Evolutionary conservation across 306 rosid genomes (phyloP), one percentile per base, ranked within the genome.

Genomic region (Coriaria nepalensis): DNA sequence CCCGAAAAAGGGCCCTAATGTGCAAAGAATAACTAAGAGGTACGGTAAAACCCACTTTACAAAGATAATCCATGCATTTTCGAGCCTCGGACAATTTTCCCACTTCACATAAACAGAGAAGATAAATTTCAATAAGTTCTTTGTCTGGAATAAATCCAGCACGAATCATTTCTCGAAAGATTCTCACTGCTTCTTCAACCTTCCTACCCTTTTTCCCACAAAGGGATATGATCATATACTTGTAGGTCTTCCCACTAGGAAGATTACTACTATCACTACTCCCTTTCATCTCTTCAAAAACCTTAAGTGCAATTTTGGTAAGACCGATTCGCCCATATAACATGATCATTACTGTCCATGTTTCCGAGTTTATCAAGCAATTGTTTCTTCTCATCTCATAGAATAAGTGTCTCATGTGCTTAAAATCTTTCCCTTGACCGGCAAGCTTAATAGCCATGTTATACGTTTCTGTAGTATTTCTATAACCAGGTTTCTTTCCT

Each of bases 341-440:
- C 90, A 81, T 68, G 40, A 88, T 78, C 86, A 84, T 76, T 63
- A 84, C 84, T 40, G 97, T 84, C 97, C 97, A 88, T 59, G 97
- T 84, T 55, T 88, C 86, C 37, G 95, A 52, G 12, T 86, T 78
- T 53, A 77, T 59, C 5, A 61, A 50, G 68, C 49, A 64, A 40
- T 50, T 60, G 54, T 78, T 84, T 77, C 97, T 74, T 72, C 77
- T 72, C 97, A 84, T 88, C 59, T 76, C 95, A 4, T 64, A 79
- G 67, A 78, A 81, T 33, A 88, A 73, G 59, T 46, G 68, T 51
- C 86, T 81, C 97, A 88, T 88, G 76, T 81, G 93, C 73, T 71
- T 76, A 59, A 88, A 88, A 77, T 88, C 95, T 68, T 88, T 88
- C 52, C 93, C 90, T 0, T 65, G 34, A 35, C 97, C 97, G 4